Conservation (phyloP, 108 stramenopile species). For the Nitzschia palea region DNA sequence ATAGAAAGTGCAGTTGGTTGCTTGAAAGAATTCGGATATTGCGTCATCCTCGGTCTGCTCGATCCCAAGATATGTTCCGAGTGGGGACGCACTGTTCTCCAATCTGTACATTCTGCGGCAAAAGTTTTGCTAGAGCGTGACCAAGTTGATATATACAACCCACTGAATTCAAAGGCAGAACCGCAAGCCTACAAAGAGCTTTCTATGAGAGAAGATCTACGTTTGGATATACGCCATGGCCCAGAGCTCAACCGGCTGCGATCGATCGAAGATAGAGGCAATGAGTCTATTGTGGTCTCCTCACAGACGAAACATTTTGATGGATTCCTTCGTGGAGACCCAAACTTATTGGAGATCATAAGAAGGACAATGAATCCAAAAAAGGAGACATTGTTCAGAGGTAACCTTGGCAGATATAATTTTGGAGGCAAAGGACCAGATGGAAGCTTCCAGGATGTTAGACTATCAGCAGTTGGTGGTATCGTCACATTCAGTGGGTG, state of each 20-base stretch:
- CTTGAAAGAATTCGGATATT: slow-evolving; percentile 59
- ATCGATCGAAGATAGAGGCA: slow-evolving; percentile 4
- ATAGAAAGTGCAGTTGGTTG: slow-evolving; percentile 41
- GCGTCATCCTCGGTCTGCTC: slow-evolving; percentile 55
- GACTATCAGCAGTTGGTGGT: slow-evolving; percentile 77
- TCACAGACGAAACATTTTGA: slow-evolving; percentile 13
- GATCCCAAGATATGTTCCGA: slow-evolving; percentile 44
- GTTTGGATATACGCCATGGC: slow-evolving; percentile 75
- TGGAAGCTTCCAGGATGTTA: slow-evolving; percentile 71
- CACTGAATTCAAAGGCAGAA: slow-evolving; percentile 38
- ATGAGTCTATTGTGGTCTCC: slow-evolving; percentile 32
- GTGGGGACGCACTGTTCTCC: slow-evolving; percentile 63
- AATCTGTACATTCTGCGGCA: slow-evolving; percentile 60
- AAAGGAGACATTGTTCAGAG: slow-evolving; percentile 43
- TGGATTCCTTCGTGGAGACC: slow-evolving; percentile 61
- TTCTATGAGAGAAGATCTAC: slow-evolving; percentile 87
- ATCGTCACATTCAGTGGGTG: slow-evolving; percentile 79
- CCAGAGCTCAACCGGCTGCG: slow-evolving; percentile 50
- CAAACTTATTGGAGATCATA: slow-evolving; percentile 58
- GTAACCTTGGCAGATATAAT: slow-evolving; percentile 85
- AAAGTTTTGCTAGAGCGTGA: slow-evolving; percentile 43
- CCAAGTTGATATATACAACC: slow-evolving; percentile 63
- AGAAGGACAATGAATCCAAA: slow-evolving; percentile 69
- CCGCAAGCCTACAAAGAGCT: slow-evolving; percentile 71
- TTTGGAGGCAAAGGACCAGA: slow-evolving; percentile 84